Base-by-base conservation (phyloP, 2,329 filamentous ascomycete genomes). In the Chaetomium sp. region DNA sequence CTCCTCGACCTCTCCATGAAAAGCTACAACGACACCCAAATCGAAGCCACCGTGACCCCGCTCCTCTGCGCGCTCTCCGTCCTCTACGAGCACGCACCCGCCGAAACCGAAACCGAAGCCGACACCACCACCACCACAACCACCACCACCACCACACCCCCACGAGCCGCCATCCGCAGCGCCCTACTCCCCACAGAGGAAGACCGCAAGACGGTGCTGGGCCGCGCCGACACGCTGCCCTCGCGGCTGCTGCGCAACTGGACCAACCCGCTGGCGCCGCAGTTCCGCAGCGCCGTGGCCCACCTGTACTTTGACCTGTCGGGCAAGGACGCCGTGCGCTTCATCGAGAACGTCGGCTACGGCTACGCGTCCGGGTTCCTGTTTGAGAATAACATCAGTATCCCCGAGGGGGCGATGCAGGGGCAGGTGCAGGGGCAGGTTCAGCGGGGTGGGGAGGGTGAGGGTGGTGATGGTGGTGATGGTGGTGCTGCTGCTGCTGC, bases 341-440 rank as follows among this genome's bases (percentile, higher is more conserved):
- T 97, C 72, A 90, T 98, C 0, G 84, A 91, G 59, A 97, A 97
- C 70, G 91, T 99, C 13, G 95, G 95, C 0, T 99, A 97, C 74
- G 95, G 95, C 0, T 97, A 91, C 73, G 95, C 95, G 0, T 91
- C 93, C 0, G 95, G 95, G 0, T 97, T 95, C 74, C 80, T 99
- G 19, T 89, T 93, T 78, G 89, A 90, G 68, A 90, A 94, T 67
- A 91, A 95, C 62, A 87, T 98, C 13, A 83, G 89, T 0, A 81
- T 97, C 25, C 92, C 93, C 84, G 88, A 70, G 81, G 83, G 7
- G 82, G 75, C 57, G n/a, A 70, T 60, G 31, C 72, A 69, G 71
- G 76, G 42, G 21, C 16, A 60, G 61, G 31, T n/a, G 68, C 70
- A 2, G 73, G 71, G 53, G 55, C 66, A 58, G 65, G 7, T 47